These are phyloP conservation scores for Auriculariales sp. DNA, from an alignment of 768 basidiomycete genomes.

Conservation along the genomic window DNA sequence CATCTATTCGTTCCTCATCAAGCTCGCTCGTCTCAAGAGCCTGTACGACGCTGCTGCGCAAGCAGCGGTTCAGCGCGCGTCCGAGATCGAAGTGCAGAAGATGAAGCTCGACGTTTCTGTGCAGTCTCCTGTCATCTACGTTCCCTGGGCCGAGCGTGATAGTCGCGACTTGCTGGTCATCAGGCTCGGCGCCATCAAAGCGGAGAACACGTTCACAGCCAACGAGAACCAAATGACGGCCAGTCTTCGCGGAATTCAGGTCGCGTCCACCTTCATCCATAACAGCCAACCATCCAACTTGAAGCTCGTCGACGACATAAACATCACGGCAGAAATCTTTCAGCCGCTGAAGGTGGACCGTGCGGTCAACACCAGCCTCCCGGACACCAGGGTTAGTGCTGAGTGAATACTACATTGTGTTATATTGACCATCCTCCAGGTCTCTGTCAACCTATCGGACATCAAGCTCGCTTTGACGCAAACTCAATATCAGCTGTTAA, in stretches of 20 bases:
- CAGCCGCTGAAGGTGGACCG: constrained; percentile 48
- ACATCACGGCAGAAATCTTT: constrained; percentile 50
- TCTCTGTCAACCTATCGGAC: constrained; percentile 63
- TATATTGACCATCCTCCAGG: constrained; percentile 23
- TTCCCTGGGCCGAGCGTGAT: constrained; percentile 53
- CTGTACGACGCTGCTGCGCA: constrained; percentile 89
- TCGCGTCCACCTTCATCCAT: constrained; percentile 52
- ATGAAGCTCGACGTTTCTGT: constrained; percentile 89
- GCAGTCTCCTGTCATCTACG: constrained; percentile 82
- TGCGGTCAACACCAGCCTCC: constrained; percentile 32
- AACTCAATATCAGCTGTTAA: constrained; percentile 60
- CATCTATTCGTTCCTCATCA: constrained; percentile 67
- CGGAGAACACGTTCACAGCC: constrained; percentile 57
- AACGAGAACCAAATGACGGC: constrained; percentile 49
- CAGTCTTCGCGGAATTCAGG: constrained; percentile 67
- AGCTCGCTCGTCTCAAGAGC: constrained; percentile 82
- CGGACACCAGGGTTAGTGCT: constrained; percentile 58
- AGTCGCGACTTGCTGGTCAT: constrained; percentile 62
- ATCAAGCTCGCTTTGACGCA: constrained; percentile 76
- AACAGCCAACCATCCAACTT: constrained; percentile 36
- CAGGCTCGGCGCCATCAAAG: constrained; percentile 78
- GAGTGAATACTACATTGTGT: neutral
- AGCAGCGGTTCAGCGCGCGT: constrained; percentile 81
- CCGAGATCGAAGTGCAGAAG: constrained; percentile 61
- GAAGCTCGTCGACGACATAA: constrained; percentile 87